These are phyloP conservation scores for Hypoxylon crocopeplum DNA, from an alignment of 495 filamentous ascomycete genomes.

Conservation along the genomic window DNA sequence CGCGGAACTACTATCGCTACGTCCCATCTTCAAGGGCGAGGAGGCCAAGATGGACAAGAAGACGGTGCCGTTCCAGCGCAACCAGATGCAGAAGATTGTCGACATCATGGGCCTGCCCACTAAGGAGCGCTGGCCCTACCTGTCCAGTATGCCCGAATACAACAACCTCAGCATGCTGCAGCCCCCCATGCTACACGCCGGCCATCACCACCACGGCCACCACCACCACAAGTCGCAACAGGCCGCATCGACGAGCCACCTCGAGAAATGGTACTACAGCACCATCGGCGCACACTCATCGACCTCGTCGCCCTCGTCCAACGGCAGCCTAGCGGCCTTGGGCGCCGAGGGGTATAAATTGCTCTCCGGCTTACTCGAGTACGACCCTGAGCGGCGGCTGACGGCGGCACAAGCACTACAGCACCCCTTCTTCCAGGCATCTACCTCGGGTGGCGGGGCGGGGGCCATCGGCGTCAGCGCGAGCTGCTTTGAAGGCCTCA, in stretches of 20 bases:
- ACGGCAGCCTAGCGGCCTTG: slow-evolving; percentile 58
- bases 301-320: slow-evolving; percentile 42
- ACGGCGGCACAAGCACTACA: slow-evolving; percentile 85
- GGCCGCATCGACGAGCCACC: slow-evolving; percentile 45
- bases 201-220: slow-evolving; percentile 51
- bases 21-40: slow-evolving; percentile 98
- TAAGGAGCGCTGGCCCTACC: slow-evolving; percentile 86
- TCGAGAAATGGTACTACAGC: slow-evolving; percentile 65
- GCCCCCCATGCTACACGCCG: slow-evolving; percentile 52
- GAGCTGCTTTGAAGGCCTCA: slow-evolving; percentile 91
- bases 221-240: slow-evolving; percentile 55
- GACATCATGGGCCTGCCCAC: slow-evolving; percentile 91
- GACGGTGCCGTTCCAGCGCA: slow-evolving; percentile 94
- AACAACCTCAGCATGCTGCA: slow-evolving; percentile 71
- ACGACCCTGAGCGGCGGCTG: slow-evolving; percentile 87
- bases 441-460: slow-evolving; percentile 33
- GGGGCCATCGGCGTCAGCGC: slow-evolving; percentile 45
- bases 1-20: slow-evolving; percentile 86
- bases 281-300: slow-evolving; percentile 58
- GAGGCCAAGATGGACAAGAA: slow-evolving; percentile 99
- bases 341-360: slow-evolving; percentile 82
- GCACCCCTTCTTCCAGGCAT: slow-evolving; percentile 80
- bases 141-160: slow-evolving; percentile 83
- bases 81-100: slow-evolving; percentile 98
- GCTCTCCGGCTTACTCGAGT: slow-evolving; percentile 81